Base-by-base conservation (phyloP, 2,329 filamentous ascomycete species). In the Phoma sp. region DNA sequence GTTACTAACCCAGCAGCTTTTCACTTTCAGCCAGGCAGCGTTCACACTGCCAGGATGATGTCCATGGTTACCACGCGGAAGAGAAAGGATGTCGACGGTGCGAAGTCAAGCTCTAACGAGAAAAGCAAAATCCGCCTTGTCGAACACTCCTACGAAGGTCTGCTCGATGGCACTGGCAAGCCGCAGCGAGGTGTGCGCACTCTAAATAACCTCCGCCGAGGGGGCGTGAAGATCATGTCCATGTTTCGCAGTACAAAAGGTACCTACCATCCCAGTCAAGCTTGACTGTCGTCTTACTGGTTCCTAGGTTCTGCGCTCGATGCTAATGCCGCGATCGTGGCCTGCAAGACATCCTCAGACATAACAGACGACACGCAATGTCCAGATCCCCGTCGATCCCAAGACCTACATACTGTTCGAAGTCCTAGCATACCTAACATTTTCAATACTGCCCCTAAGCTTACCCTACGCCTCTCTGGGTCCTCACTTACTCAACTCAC, bases 211-310 rank as follows among this genome's bases (percentile, higher is more conserved):
- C 47, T 75, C 24, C 71, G 72, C 17, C 65, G 65, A 36, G 65
- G 68, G 45, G 68, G 71, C 53, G 47, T 74, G 47, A 72, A 63
- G 53, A 64, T 75, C 43, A 63, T 74, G 43, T 74, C 73, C 9
- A 65, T 74, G 43, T 73, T 75, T 36, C 66, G 71, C n/a, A 65
- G 57, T 49, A 62, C 62, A 29, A 74, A 72, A 63, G 65, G 73
- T 69, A 62, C 40, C 39, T 32, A 2, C 13, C 7, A 6, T 22
- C n/a, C 10, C 1, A 2, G 4, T 4, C 4, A 12, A 25, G 1
- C 22, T 2, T 2, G 6, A 4, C 22, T 9, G 7, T 17, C 10
- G 9, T 33, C 43, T 56, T 3, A 56, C 32, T 10, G 4, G 27
- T 2, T 1, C 4, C 12, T 32, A 56, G 53, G 53, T 8, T 55